Percentiles rank a stretch among this genome's conserved stretches.
Conservation (phyloP, 2,329 filamentous ascomycete species). For the Dactylellina sp. region DNA sequence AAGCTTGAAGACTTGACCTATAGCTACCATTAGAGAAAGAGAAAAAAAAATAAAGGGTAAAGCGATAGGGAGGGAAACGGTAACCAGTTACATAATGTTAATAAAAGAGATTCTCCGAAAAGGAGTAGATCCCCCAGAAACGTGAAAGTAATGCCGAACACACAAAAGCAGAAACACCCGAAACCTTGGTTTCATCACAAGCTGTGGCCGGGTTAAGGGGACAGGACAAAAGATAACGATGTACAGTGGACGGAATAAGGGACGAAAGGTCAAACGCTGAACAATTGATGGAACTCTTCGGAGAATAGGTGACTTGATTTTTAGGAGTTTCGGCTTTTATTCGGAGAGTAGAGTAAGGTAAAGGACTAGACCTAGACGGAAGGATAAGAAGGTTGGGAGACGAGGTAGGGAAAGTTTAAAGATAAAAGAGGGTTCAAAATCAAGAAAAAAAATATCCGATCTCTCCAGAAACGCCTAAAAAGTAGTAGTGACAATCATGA, state of each 20-base stretch:
- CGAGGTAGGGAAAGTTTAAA: background rate
- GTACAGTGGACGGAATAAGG: constrained; percentile 6
- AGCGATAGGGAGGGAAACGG: constrained; percentile 1
- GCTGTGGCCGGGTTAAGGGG: constrained; percentile 3
- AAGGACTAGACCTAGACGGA: background rate
- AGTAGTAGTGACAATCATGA: constrained; percentile 37
- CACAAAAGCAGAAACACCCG: constrained; percentile 25
- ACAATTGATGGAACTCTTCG: constrained; percentile 29
- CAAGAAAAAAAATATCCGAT: constrained; percentile 32
- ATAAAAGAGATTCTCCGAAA: background rate
- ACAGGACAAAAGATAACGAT: background rate
- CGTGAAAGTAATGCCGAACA: constrained; percentile 11
- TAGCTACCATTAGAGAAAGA: constrained; percentile 17
- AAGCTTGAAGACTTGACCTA: constrained; percentile 18
- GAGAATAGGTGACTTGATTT: constrained; percentile 20
- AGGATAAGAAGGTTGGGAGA: constrained; percentile 3
- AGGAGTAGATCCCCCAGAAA: constrained; percentile 18
- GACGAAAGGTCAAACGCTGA: constrained; percentile 28
- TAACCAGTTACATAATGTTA: constrained; percentile 26
- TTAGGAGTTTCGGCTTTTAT: constrained; percentile 24
- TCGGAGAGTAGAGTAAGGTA: constrained; percentile 9
- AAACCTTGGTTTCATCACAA: constrained; percentile 37
- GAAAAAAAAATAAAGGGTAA: constrained; percentile 1
- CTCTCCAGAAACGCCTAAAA: constrained; percentile 46
- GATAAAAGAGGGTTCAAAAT: constrained; percentile 1